These are phyloP conservation scores for Boletellus deceptivus DNA, from an alignment of 1,284 basidiomycete species.

Conservation along the genomic window DNA sequence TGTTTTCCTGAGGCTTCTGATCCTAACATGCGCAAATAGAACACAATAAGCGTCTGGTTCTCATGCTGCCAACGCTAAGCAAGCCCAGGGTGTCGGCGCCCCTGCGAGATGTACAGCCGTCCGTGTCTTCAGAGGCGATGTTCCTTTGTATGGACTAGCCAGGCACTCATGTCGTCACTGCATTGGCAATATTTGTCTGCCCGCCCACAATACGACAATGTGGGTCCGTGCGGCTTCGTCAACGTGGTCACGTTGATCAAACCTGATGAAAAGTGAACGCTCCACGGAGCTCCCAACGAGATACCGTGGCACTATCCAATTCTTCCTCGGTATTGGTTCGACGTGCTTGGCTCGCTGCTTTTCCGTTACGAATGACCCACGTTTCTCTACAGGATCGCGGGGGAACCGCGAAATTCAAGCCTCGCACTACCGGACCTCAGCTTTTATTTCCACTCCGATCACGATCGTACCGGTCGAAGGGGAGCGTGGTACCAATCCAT, in stretches of 20 bases:
- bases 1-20: slow-evolving; percentile 28
- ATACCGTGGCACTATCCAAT: not conserved
- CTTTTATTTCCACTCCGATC: slow-evolving; percentile 20
- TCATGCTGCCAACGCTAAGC: not conserved
- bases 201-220: slow-evolving; percentile 21
- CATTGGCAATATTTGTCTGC: slow-evolving; percentile 1
- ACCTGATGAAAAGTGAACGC: not conserved
- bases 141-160: not conserved
- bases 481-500: slow-evolving; percentile 8
- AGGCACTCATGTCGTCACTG: slow-evolving; percentile 23
- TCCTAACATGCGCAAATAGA: slow-evolving; percentile 30
- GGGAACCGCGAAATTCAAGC: slow-evolving; percentile 4
- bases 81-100: not conserved
- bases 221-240: not conserved
- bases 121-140: not conserved
- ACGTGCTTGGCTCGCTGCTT: too few species aligned
- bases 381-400: slow-evolving; percentile 3
- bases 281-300: not conserved
- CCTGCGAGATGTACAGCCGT: not conserved
- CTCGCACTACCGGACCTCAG: not conserved
- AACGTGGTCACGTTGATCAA: slow-evolving; percentile 8
- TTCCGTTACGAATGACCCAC: not conserved
- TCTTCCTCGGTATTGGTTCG: not conserved
- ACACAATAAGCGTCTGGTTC: slow-evolving; percentile 7
- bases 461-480: slow-evolving; percentile 13